Evolutionary conservation across 2,329 filamentous ascomycete species (phyloP).

Genomic region (Fusarium pseudograminearum): DNA sequence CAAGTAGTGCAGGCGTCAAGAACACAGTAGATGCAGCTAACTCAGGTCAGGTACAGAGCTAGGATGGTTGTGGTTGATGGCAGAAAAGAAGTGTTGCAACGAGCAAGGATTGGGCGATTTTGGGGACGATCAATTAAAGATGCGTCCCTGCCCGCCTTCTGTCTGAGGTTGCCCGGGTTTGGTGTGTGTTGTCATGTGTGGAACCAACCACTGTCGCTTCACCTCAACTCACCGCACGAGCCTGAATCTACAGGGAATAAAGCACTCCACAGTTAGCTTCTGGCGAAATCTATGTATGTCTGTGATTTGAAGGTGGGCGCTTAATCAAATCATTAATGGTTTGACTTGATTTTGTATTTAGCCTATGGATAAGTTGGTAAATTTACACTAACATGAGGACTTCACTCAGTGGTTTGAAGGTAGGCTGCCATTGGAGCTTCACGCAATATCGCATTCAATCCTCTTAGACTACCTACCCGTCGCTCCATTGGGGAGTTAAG

Average conservation of each 20-base stretch:
- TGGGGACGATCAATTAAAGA: slow-evolving; percentile 41
- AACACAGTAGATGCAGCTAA: slow-evolving; percentile 24
- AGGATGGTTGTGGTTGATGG: slow-evolving; percentile 34
- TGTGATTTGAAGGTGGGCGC: slow-evolving; percentile 4
- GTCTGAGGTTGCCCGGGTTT: slow-evolving; percentile 10
- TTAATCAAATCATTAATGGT: not conserved
- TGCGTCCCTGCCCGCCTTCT: slow-evolving; percentile 19
- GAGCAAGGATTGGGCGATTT: slow-evolving; percentile 44
- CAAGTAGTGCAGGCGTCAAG: not conserved
- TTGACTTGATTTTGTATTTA: not conserved
- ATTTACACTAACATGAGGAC: not conserved
- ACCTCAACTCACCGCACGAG: slow-evolving; percentile 20
- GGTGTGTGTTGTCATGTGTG: slow-evolving; percentile 23
- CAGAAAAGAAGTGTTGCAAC: slow-evolving; percentile 38
- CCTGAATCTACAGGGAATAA: slow-evolving; percentile 25
- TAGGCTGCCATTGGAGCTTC: not conserved
- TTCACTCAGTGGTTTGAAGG: not conserved
- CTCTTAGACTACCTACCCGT: not conserved
- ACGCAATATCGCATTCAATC: not conserved
- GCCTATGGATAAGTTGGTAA: not conserved
- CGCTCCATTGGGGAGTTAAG: not conserved
- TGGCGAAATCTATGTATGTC: not conserved
- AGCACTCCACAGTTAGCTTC: slow-evolving; percentile 10
- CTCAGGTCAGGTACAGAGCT: slow-evolving; percentile 23
- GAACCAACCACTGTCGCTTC: slow-evolving; percentile 14